Conservation (phyloP, 345 rosid species). For the Geranium rotundifolium region DNA sequence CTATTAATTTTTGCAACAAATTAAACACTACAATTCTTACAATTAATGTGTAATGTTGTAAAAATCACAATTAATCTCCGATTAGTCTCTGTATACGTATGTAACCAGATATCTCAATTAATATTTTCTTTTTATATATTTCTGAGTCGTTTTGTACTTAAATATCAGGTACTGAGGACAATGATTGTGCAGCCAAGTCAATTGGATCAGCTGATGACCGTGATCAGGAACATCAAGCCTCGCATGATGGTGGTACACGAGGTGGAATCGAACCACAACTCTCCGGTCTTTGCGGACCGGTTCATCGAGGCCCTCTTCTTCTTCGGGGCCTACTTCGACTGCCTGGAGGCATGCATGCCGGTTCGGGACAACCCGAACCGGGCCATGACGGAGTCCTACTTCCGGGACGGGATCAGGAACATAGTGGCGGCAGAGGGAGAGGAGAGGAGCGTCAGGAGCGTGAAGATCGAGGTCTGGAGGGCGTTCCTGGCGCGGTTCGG, state of each 20-base stretch:
- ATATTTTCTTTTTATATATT: too few relatives aligned
- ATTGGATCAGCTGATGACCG: constrained; percentile 13
- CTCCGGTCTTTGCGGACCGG: constrained; percentile 13
- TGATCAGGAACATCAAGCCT: constrained; percentile 16
- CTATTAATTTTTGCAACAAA: too few relatives aligned
- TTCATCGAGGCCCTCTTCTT: constrained; percentile 15
- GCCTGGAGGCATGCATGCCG: constrained; percentile 16
- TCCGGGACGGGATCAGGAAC: constrained; percentile 12
- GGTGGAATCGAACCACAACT: constrained; percentile 15
- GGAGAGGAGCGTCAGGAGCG: constrained; percentile 15
- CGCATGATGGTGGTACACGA: constrained; percentile 17
- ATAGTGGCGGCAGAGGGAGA: constrained; percentile 22
- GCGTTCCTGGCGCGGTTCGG: constrained; percentile 16
- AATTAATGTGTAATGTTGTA: too few relatives aligned
- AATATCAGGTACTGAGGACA: constrained; percentile 1
- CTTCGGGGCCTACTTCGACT: constrained; percentile 20
- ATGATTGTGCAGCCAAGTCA: constrained; percentile 8
- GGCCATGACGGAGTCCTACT: constrained; percentile 3
- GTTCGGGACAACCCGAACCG: constrained; percentile 12
- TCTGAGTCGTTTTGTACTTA: too few relatives aligned
- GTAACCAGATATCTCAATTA: too few relatives aligned
- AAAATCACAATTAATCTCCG: too few relatives aligned
- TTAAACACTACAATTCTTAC: too few relatives aligned
- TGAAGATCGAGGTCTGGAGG: constrained; percentile 24
- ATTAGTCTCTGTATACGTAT: too few relatives aligned